Conservation (phyloP, 345 rosid genomes). For the Hirschfeldia incana region DNA sequence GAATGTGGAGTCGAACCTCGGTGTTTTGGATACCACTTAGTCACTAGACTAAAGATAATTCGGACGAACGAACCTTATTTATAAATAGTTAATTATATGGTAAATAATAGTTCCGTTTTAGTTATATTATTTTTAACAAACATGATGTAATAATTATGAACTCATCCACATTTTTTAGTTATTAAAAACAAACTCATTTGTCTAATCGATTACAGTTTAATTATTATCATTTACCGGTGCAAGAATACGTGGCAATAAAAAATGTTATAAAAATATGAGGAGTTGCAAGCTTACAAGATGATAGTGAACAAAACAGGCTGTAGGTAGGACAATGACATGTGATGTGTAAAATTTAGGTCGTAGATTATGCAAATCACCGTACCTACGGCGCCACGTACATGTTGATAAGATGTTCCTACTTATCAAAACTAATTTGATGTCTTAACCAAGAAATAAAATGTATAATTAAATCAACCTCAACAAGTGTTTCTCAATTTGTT, state of each 20-base stretch:
- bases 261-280: neutral
- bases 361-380: slow-evolving; percentile 36
- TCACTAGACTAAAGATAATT: no score
- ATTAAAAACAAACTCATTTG: neutral
- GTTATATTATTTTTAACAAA: neutral
- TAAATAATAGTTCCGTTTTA: neutral
- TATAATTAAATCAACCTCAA: slow-evolving; percentile 6
- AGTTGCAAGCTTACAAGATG: neutral
- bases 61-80: no score
- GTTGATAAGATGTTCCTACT: slow-evolving; percentile 9
- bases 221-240: slow-evolving; percentile 2
- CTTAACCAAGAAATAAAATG: neutral
- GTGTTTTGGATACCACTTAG: no score
- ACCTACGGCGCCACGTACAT: slow-evolving; percentile 37
- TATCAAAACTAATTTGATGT: slow-evolving; percentile 7
- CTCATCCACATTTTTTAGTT: neutral
- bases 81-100: neutral
- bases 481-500: slow-evolving; percentile 14
- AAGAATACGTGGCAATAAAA: slow-evolving; percentile 24
- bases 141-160: neutral
- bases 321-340: slow-evolving; percentile 28
- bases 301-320: slow-evolving; percentile 32
- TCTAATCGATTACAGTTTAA: neutral
- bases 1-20: no score
- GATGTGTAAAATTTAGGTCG: slow-evolving; percentile 21